Conservation (phyloP, 495 filamentous ascomycete genomes). For the Cercophora newfieldiana region DNA sequence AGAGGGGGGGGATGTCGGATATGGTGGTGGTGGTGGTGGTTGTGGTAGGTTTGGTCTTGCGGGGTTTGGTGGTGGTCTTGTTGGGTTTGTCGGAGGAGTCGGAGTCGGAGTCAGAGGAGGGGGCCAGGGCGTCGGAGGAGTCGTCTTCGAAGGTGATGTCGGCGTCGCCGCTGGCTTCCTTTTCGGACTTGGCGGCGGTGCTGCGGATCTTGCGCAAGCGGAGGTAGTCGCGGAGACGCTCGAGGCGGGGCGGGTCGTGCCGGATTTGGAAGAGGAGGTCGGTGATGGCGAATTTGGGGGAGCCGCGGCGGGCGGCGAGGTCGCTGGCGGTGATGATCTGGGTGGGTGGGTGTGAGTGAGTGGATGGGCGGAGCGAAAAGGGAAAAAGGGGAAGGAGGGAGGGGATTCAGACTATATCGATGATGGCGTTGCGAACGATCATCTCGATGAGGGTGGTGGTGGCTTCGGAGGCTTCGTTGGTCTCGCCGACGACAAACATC, state of each 20-base stretch:
- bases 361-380: neutral
- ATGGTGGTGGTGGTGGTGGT: neutral
- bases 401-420: neutral
- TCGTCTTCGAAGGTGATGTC: neutral
- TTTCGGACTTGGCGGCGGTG: neutral
- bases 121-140: neutral
- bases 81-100: neutral
- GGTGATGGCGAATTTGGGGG: neutral
- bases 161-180: neutral
- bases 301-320: constrained; percentile 8
- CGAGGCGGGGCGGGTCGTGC: neutral
- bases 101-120: neutral
- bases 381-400: neutral
- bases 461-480: neutral
- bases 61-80: neutral
- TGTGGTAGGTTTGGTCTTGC: neutral
- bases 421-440: constrained; percentile 2
- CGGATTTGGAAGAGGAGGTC: constrained; percentile 16
- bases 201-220: neutral
- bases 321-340: constrained; percentile 11
- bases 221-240: constrained; percentile 5
- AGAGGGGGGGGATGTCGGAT: neutral
- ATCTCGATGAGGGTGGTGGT: constrained; percentile 6
- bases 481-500: constrained; percentile 9
- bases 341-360: neutral